Conservation (phyloP, 306 rosid species). For the Canavalia gladiata region DNA sequence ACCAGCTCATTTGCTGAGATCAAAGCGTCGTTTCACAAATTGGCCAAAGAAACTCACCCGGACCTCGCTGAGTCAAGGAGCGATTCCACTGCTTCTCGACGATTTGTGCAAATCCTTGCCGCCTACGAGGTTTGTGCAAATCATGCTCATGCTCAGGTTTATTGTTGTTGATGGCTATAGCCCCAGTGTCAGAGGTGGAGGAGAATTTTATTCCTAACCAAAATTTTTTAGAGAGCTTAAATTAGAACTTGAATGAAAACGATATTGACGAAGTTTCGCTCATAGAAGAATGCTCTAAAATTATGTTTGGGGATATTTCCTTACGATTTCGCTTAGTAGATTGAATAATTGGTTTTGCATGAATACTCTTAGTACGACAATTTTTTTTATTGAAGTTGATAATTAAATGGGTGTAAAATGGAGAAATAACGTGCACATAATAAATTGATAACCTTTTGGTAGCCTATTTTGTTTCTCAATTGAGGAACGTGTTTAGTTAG, state of each 20-base stretch:
- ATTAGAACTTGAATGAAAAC: constrained; percentile 25
- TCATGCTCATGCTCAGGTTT: constrained; percentile 1
- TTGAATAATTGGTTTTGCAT: constrained; percentile 28
- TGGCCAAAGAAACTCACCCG: constrained; percentile 97
- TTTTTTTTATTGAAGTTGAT: neutral
- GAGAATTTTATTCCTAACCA: neutral
- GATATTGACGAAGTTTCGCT: constrained; percentile 4
- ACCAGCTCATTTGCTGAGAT: constrained; percentile 81
- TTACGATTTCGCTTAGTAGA: neutral
- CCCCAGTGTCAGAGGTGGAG: neutral
- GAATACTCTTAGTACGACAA: neutral
- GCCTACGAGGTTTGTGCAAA: constrained; percentile 82
- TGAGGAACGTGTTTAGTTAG: constrained; percentile 32
- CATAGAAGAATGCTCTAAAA: constrained; percentile 18
- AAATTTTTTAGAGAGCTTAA: constrained; percentile 12
- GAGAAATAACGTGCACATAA: neutral
- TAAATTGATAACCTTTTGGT: neutral
- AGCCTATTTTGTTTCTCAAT: constrained; percentile 9
- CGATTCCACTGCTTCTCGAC: constrained; percentile 68
- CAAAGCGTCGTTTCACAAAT: constrained; percentile 87
- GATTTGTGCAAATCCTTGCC: constrained; percentile 89
- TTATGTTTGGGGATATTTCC: neutral
- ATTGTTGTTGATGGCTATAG: neutral
- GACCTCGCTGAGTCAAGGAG: constrained; percentile 74
- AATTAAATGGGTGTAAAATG: neutral